phyloP scores from a whole-genome alignment of 2,329 filamentous ascomycete species.

The Colletotrichum magnum region DNA sequence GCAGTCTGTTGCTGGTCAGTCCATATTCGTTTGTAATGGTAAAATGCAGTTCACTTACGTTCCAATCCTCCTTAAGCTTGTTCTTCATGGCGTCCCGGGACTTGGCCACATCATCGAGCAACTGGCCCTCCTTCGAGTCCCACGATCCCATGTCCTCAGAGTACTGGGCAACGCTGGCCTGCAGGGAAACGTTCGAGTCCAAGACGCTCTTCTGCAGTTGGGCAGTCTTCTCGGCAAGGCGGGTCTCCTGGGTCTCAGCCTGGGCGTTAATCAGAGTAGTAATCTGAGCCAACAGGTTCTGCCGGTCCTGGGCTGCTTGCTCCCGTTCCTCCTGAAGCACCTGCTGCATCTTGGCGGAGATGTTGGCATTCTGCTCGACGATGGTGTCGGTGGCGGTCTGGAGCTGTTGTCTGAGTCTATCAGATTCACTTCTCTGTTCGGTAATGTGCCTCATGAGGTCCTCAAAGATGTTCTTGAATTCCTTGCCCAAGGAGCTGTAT shows the following conservation, averaged over 20 bases:
- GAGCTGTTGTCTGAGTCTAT: constrained; percentile 80
- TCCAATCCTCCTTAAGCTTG: constrained; percentile 90
- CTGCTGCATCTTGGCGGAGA: constrained; percentile 76
- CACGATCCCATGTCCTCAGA: constrained; percentile 80
- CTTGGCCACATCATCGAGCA: constrained; percentile 79
- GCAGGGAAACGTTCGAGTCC: constrained; percentile 74
- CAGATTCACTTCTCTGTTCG: constrained; percentile 82
- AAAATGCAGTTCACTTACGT: constrained; percentile 72
- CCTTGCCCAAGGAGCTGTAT: constrained; percentile 85
- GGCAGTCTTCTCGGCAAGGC: constrained; percentile 75
- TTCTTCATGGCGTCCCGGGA: constrained; percentile 85
- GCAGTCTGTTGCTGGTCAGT: constrained; percentile 68
- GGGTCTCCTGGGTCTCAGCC: constrained; percentile 79
- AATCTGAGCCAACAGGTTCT: constrained; percentile 82
- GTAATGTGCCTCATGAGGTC: constrained; percentile 81
- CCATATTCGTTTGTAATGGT: constrained; percentile 62
- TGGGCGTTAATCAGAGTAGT: constrained; percentile 81
- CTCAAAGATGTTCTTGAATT: constrained; percentile 90
- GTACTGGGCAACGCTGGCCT: constrained; percentile 76
- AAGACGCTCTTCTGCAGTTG: constrained; percentile 75
- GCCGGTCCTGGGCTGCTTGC: constrained; percentile 80
- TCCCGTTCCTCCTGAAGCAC: constrained; percentile 83
- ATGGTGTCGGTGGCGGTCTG: constrained; percentile 77
- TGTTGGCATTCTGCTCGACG: constrained; percentile 76
- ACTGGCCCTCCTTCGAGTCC: constrained; percentile 76